Evolutionary conservation across 305 asterid species (phyloP).

Genomic region (Solanum hybrid): DNA sequence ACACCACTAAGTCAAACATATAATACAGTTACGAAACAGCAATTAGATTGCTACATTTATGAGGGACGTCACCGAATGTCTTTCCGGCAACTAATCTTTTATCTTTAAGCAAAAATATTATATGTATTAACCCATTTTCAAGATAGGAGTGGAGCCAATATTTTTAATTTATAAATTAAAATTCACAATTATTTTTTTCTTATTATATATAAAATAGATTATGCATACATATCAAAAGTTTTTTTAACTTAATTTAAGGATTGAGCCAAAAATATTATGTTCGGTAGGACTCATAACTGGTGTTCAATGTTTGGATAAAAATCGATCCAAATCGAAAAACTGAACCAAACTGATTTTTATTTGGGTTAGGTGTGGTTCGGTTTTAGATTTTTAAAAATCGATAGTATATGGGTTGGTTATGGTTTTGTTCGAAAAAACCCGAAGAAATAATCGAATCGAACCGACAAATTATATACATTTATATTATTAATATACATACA

Average conservation of each 20-base stretch:
- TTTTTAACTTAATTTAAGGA: background rate
- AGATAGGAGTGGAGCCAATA: background rate
- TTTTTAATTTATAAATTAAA: background rate
- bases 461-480: no score
- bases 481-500: no score
- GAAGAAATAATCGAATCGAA: no score
- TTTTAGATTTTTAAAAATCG: no score
- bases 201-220: background rate
- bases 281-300: background rate
- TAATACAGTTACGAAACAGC: background rate
- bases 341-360: no score
- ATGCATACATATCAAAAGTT: background rate
- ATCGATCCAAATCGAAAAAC: no score
- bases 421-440: no score
- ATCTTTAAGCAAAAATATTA: background rate
- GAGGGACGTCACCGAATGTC: background rate
- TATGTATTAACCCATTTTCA: background rate
- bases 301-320: no score
- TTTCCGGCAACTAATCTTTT: background rate
- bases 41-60: background rate
- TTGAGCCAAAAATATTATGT: background rate
- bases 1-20: background rate
- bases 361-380: no score
- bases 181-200: background rate
- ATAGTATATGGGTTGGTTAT: no score